A percentile compares a stretch with the other conserved stretches of the same genome.
Evolutionary conservation across 1,284 basidiomycete genomes (phyloP).

Genomic region (Taiwanofungus camphoratus): DNA sequence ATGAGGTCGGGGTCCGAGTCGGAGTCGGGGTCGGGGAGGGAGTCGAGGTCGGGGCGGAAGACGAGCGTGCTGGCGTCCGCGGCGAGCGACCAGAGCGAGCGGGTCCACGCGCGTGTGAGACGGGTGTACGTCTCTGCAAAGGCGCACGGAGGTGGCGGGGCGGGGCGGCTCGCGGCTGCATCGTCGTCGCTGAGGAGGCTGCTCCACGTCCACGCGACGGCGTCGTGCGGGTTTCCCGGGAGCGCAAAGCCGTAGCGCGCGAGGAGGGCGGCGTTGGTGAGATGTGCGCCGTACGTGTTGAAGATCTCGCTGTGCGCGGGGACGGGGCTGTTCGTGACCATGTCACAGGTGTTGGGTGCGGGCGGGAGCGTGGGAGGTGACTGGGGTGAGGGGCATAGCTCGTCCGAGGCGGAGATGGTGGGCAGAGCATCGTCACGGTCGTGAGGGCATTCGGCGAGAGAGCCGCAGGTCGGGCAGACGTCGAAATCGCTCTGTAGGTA

Average conservation of each 20-base stretch:
- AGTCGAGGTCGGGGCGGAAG: slow-evolving; percentile 5
- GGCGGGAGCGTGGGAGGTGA: neutral
- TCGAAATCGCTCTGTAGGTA: slow-evolving; percentile 66
- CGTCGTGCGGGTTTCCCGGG: slow-evolving; percentile 57
- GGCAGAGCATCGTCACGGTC: slow-evolving; percentile 48
- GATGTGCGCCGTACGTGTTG: slow-evolving; percentile 78
- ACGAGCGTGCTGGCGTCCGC: slow-evolving; percentile 10
- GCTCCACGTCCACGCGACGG: slow-evolving; percentile 40
- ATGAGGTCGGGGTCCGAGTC: slow-evolving; percentile 4
- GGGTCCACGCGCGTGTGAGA: slow-evolving; percentile 2
- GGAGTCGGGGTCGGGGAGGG: neutral
- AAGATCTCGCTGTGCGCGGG: slow-evolving; percentile 60
- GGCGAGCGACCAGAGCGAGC: slow-evolving; percentile 2
- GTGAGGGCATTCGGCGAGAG: slow-evolving; percentile 67
- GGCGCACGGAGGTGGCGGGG: too few species aligned
- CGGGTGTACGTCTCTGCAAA: neutral
- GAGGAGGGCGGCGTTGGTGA: slow-evolving; percentile 69
- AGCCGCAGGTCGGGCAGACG: slow-evolving; percentile 80
- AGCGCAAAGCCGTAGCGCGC: slow-evolving; percentile 73
- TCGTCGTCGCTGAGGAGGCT: slow-evolving; percentile 28
- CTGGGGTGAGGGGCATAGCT: neutral
- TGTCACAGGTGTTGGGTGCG: slow-evolving; percentile 45
- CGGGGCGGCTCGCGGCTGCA: slow-evolving; percentile 1
- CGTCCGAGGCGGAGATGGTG: neutral
- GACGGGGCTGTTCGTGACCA: slow-evolving; percentile 56